These are phyloP conservation scores for Euphorbia tirucalli DNA, from an alignment of 345 rosid species.

Conservation along the genomic window DNA sequence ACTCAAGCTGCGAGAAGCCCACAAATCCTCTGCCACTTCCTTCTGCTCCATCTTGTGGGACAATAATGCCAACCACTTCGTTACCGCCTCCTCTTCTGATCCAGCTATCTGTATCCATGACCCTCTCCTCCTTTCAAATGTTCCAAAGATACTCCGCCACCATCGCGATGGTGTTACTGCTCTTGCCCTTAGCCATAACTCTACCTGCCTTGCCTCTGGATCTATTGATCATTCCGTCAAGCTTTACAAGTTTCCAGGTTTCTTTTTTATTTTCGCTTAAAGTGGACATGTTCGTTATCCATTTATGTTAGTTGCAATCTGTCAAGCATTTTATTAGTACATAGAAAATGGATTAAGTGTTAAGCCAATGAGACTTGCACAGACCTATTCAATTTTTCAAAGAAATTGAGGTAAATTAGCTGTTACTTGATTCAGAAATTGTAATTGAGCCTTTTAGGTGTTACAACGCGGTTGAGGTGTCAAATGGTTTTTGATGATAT, in stretches of 20 bases:
- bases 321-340: too few relatives aligned
- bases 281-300: too few relatives aligned
- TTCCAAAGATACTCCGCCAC: constrained; percentile 73
- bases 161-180: constrained; percentile 95
- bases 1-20: constrained; percentile 79
- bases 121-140: constrained; percentile 53
- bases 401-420: too few relatives aligned
- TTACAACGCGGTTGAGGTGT: too few relatives aligned
- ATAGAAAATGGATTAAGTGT: too few relatives aligned
- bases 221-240: constrained; percentile 93
- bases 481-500: too few relatives aligned
- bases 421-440: too few relatives aligned
- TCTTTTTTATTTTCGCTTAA: not conserved
- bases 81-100: constrained; percentile 87
- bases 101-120: constrained; percentile 73
- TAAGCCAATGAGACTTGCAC: too few relatives aligned
- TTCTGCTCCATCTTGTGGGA: constrained; percentile 95
- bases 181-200: constrained; percentile 76
- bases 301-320: too few relatives aligned
- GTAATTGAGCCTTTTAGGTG: too few relatives aligned
- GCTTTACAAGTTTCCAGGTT: constrained; percentile 96
- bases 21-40: constrained; percentile 48
- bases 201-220: constrained; percentile 92
- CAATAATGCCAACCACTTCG: constrained; percentile 62
- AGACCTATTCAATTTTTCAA: too few relatives aligned